Evolutionary conservation across 805 yeast species (phyloP).

Genomic region (Pachysolen tannophilus): DNA sequence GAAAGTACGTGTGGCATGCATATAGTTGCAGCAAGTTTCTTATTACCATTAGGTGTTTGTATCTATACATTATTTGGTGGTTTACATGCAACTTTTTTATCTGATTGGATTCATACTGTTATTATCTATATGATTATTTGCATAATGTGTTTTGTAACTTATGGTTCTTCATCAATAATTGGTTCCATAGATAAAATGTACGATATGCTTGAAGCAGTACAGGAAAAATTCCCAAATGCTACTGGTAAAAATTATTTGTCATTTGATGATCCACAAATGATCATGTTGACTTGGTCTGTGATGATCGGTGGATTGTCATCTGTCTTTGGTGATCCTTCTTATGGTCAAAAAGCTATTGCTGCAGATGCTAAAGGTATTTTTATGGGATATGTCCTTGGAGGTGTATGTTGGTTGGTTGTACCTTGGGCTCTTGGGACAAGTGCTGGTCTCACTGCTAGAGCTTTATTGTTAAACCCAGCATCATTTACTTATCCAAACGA

Average conservation of each 20-base stretch:
- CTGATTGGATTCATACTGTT: constrained; percentile 78
- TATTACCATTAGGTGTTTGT: constrained; percentile 28
- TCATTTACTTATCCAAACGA: constrained; percentile 77
- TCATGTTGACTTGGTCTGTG: constrained; percentile 84
- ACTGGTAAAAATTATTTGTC: constrained; percentile 77
- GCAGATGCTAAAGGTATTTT: constrained; percentile 77
- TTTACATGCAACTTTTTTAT: constrained; percentile 48
- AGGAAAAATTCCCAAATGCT: constrained; percentile 62
- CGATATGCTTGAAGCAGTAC: constrained; percentile 61
- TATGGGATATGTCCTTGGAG: constrained; percentile 85
- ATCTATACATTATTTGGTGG: constrained; percentile 31
- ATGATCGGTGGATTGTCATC: constrained; percentile 87
- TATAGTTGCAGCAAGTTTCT: constrained; percentile 25
- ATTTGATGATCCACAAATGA: constrained; percentile 84
- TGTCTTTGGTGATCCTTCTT: constrained; percentile 79
- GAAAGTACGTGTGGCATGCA: constrained; percentile 71
- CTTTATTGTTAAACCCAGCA: constrained; percentile 56
- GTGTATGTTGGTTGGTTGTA: constrained; percentile 85
- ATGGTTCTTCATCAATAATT: constrained; percentile 55
- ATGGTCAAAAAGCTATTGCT: constrained; percentile 85
- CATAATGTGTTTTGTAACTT: constrained; percentile 74
- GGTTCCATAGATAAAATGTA: constrained; percentile 83
- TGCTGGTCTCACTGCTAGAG: constrained; percentile 78
- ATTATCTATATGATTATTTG: constrained; percentile 70
- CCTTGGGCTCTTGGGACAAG: constrained; percentile 80